A percentile compares a stretch with the other conserved stretches of the same genome.
Conservation (phyloP, 768 basidiomycete genomes). For the Mycena maculata region DNA sequence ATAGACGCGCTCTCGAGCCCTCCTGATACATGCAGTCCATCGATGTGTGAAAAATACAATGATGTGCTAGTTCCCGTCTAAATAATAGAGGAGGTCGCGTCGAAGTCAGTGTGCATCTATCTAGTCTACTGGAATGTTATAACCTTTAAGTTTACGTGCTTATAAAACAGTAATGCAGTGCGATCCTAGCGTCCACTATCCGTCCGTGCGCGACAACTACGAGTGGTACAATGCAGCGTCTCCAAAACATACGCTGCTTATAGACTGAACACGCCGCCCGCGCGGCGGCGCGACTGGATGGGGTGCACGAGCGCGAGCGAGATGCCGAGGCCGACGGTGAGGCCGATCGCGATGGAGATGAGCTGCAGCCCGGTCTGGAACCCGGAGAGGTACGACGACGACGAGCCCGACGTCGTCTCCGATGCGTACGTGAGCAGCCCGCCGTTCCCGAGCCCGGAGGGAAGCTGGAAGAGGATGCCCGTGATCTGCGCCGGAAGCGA, state of each 20-base stretch:
- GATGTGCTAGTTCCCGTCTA: too few species aligned
- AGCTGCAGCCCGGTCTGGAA: constrained; percentile 83
- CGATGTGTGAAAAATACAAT: too few species aligned
- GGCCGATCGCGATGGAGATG: constrained; percentile 79
- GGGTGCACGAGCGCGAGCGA: constrained; percentile 76
- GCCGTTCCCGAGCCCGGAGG: constrained; percentile 83
- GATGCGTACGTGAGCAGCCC: constrained; percentile 81
- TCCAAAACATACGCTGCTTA: background rate
- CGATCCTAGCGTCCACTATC: too few species aligned
- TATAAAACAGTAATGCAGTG: too few species aligned
- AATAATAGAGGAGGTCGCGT: too few species aligned
- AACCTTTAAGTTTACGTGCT: too few species aligned
- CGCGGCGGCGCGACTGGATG: constrained; percentile 65
- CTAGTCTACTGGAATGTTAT: too few species aligned
- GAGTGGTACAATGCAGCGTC: too few species aligned
- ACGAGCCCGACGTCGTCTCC: constrained; percentile 62
- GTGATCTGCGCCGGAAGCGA: constrained; percentile 57
- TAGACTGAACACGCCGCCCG: constrained; percentile 70
- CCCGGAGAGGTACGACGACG: constrained; percentile 70
- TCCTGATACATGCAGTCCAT: too few species aligned
- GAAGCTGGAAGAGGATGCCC: constrained; percentile 87
- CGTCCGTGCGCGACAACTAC: too few species aligned
- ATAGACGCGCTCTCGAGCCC: too few species aligned
- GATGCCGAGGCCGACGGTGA: constrained; percentile 84
- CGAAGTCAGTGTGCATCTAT: too few species aligned